Conservation (phyloP, 176 grass and related monocot genomes). For the Carex myosuroides region DNA sequence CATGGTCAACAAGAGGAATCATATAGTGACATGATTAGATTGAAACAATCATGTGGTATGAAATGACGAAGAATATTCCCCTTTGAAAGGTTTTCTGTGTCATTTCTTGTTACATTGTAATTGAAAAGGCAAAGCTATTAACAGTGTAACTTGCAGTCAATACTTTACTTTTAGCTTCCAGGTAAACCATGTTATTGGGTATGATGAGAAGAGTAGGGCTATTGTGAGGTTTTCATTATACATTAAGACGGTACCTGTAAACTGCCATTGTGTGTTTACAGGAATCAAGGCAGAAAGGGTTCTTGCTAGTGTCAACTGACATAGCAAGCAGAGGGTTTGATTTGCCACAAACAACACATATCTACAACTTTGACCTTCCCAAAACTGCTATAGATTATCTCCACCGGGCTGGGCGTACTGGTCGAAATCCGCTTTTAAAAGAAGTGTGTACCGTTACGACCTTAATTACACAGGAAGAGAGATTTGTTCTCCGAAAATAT, state of each 20-base stretch:
- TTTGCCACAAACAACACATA: slow-evolving; percentile 77
- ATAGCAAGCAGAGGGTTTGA: slow-evolving; percentile 85
- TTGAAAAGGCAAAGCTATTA: background rate
- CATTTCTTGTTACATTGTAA: background rate
- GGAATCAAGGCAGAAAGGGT: slow-evolving; percentile 62
- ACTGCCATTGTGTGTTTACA: slow-evolving; percentile 19
- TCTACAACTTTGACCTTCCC: slow-evolving; percentile 93
- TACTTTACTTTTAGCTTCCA: background rate
- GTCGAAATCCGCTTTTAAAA: slow-evolving; percentile 67
- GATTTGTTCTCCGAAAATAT: slow-evolving; percentile 62
- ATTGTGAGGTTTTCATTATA: background rate
- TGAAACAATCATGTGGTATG: background rate
- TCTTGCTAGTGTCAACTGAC: slow-evolving; percentile 71
- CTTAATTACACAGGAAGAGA: slow-evolving; percentile 56
- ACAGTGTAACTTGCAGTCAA: background rate
- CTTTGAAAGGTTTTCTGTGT: background rate
- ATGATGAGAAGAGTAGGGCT: background rate
- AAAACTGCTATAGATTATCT: slow-evolving; percentile 57
- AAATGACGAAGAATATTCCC: background rate
- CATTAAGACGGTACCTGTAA: background rate
- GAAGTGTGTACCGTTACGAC: slow-evolving; percentile 52
- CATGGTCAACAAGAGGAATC: background rate
- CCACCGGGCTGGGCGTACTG: slow-evolving; percentile 76
- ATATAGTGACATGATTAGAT: background rate
- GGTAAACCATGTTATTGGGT: background rate